A percentile compares a stretch with the other conserved stretches of the same genome.
Conservation (phyloP, 179 eudicot species). For the Nepenthes alata region DNA sequence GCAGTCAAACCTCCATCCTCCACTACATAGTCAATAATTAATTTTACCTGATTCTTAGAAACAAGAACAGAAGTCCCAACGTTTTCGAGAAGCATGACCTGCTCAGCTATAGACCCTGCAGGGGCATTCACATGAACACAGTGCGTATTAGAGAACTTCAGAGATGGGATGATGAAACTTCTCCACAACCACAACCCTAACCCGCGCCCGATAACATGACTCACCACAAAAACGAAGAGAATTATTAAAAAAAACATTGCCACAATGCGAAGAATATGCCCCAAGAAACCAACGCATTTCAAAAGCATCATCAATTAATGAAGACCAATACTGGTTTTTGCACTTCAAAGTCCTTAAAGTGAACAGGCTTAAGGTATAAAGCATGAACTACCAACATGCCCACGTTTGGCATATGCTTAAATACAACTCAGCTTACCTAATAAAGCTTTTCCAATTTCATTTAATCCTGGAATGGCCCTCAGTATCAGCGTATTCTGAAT, state of each 20-base stretch:
- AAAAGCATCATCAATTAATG: no score
- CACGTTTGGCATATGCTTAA: neutral
- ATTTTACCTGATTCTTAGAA: slow-evolving; percentile 70
- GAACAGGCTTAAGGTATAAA: no score
- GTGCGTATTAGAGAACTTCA: neutral
- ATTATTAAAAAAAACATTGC: no score
- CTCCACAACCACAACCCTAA: no score
- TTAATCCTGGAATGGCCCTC: slow-evolving; percentile 86
- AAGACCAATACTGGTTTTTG: no score
- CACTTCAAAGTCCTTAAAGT: no score
- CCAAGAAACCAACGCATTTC: no score
- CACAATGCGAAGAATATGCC: no score
- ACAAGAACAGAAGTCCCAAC: slow-evolving; percentile 92
- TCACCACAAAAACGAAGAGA: no score
- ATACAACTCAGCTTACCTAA: slow-evolving; percentile 35
- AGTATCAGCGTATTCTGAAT: slow-evolving; percentile 68
- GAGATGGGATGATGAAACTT: no score
- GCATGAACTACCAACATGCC: neutral
- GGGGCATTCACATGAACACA: neutral
- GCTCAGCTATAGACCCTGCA: slow-evolving; percentile 78
- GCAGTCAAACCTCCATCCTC: neutral
- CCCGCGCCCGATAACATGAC: no score
- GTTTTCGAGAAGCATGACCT: slow-evolving; percentile 92
- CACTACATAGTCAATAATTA: neutral
- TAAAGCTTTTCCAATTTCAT: slow-evolving; percentile 66